Percentiles rank a stretch among this genome's conserved stretches.
phyloP scores from a whole-genome alignment of 1,284 basidiomycete species.

The Veloboletus limbatus region DNA sequence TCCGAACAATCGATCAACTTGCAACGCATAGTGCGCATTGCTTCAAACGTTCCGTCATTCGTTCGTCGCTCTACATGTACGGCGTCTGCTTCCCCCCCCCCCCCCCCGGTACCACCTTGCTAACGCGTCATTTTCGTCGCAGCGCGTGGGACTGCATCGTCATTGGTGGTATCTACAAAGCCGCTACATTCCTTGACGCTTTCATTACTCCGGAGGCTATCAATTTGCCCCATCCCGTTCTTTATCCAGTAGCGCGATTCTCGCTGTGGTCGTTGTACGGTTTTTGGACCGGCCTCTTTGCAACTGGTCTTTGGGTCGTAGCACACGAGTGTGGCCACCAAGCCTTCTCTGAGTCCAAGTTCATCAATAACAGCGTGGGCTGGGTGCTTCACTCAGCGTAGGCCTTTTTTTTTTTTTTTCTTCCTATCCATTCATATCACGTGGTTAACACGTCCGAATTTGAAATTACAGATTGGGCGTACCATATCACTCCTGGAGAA shows the following conservation, averaged over 20 bases:
- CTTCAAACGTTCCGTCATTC: conserved; percentile 86
- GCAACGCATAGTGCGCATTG: conserved; percentile 70
- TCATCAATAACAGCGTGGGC: conserved; percentile 91
- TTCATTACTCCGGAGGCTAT: conserved; percentile 57
- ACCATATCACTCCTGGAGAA: conserved; percentile 98
- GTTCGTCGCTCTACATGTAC: conserved; percentile 82
- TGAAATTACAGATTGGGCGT: conserved; percentile 72
- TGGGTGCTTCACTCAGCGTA: conserved; percentile 93
- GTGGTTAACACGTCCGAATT: conserved; percentile 30
- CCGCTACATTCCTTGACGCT: conserved; percentile 66
- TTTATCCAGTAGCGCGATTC: conserved; percentile 65
- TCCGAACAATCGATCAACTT: too few relatives aligned
- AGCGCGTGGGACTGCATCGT: conserved; percentile 77
- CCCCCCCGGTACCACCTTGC: conserved; percentile 33
- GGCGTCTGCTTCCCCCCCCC: not conserved
- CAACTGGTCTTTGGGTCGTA: conserved; percentile 93
- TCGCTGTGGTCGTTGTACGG: conserved; percentile 82
- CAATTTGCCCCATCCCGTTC: conserved; percentile 57
- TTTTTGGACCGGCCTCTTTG: conserved; percentile 83
- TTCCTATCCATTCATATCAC: conserved; percentile 17
- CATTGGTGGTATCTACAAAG: conserved; percentile 69
- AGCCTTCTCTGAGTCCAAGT: conserved; percentile 94
- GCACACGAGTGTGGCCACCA: conserved; percentile 95
- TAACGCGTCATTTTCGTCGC: conserved; percentile 14
- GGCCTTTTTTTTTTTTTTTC: conserved; percentile 35